Evolutionary conservation across 305 asterid species (phyloP), one percentile per base, ranked within the genome.

Genomic region (Fraxinus nigra): DNA sequence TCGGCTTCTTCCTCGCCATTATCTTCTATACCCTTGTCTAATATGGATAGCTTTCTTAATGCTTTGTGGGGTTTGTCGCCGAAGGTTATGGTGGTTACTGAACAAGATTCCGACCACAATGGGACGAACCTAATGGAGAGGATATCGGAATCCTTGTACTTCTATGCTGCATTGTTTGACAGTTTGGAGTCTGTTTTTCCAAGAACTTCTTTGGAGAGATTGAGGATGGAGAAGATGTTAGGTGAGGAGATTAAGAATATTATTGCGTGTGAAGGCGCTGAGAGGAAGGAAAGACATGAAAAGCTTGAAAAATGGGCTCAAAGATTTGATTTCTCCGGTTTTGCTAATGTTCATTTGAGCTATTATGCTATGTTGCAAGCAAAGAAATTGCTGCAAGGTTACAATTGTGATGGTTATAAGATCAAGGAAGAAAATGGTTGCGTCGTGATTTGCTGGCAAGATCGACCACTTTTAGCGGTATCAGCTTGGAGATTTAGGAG

Each of bases 1-100:
- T 90, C 97, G 0, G 86, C 92, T 61, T 90, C 95, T 10, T 93
- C 97, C 0, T 89, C 97, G 0, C 94, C 95, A 3, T 83, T 76
- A 76, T 90, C 95, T 33, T 79, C 91, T 0, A 20, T 51, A 34
- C 72, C 76, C 38, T 81, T 89, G 0, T 81, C 92, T 0, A 85
- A 84, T 82, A 80, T 93, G 34, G 94, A 90, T 4, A 84, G 87
- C 11, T 92, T 92, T 81, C 94, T 95, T 16, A 89, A 79, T 56
- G 83, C 92, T 30, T 77, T 83, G 7, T 78, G 72, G 75, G 40
- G 80, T 26, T 11, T 78, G 3, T 83, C 85, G 6, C 85, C 85
- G 14, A 83, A 83, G 34, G 56, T 83, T 14, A 83, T 83, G 85
- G 76, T 78, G 38, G 72, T 83, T 16, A 76, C 85, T 0, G 85